phyloP scores from a whole-genome alignment of 345 rosid genomes.

The Erucastrum elatum region DNA sequence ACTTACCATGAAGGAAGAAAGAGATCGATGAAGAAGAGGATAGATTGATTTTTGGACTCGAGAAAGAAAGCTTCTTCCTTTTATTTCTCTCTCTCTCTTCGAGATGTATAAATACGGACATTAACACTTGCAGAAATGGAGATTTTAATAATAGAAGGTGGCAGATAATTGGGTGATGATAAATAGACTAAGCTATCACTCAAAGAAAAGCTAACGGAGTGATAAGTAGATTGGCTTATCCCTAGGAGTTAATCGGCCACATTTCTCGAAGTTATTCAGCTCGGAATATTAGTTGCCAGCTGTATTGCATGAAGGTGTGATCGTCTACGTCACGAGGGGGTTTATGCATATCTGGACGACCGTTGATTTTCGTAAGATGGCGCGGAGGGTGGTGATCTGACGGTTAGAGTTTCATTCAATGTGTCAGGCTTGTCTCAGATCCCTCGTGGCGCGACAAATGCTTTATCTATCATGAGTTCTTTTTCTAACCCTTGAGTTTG shows the following conservation, averaged over 20 bases:
- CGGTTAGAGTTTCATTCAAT: slow-evolving; percentile 37
- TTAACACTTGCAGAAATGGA: slow-evolving; percentile 44
- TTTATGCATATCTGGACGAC: neutral
- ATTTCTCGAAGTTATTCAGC: slow-evolving; percentile 74
- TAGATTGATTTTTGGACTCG: slow-evolving; percentile 37
- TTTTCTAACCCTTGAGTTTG: slow-evolving; percentile 37
- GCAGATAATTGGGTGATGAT: slow-evolving; percentile 56
- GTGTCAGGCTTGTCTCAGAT: slow-evolving; percentile 45
- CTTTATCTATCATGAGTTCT: neutral
- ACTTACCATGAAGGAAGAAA: slow-evolving; percentile 39
- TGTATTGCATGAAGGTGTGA: slow-evolving; percentile 20
- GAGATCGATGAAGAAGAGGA: slow-evolving; percentile 35
- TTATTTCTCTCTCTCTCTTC: slow-evolving; percentile 35
- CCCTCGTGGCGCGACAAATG: slow-evolving; percentile 53
- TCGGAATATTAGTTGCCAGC: slow-evolving; percentile 82
- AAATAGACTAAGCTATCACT: fast-evolving
- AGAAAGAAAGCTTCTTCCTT: slow-evolving; percentile 29
- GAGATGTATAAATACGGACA: slow-evolving; percentile 36
- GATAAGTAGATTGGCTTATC: fast-evolving
- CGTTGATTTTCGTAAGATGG: slow-evolving; percentile 24
- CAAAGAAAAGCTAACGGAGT: neutral
- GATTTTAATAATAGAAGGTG: slow-evolving; percentile 47
- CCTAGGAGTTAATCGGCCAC: slow-evolving; percentile 70
- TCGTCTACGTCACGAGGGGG: neutral
- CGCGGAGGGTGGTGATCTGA: slow-evolving; percentile 25